Conservation (phyloP, 108 stramenopile genomes). For the Pseudonitzschia multistriata region DNA sequence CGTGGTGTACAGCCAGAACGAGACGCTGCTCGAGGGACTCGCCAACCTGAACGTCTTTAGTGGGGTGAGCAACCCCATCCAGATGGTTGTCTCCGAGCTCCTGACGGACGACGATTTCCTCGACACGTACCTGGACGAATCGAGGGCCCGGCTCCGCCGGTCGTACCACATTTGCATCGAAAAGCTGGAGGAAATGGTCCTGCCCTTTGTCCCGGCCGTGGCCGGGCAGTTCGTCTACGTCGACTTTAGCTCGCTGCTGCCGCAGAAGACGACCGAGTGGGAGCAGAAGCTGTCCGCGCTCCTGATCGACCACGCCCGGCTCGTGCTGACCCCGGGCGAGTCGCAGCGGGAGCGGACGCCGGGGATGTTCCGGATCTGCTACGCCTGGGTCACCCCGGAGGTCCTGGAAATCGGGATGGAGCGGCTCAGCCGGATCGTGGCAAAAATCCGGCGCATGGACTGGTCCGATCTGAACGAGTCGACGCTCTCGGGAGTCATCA, state of each 20-base stretch:
- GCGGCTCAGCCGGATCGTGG: slow-evolving; percentile 68
- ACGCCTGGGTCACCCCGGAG: slow-evolving; percentile 71
- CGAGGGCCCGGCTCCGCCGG: slow-evolving; percentile 43
- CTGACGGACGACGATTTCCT: slow-evolving; percentile 80
- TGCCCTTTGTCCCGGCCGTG: slow-evolving; percentile 71
- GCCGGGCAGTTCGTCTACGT: slow-evolving; percentile 87
- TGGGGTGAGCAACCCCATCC: slow-evolving; percentile 77
- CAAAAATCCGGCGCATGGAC: slow-evolving; percentile 65
- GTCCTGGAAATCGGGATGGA: slow-evolving; percentile 80
- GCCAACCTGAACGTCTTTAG: slow-evolving; percentile 75
- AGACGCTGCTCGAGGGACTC: slow-evolving; percentile 34
- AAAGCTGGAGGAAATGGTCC: slow-evolving; percentile 77
- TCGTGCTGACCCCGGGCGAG: slow-evolving; percentile 86
- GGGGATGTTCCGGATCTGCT: slow-evolving; percentile 90
- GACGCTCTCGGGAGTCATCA: slow-evolving; percentile 46
- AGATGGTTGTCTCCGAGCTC: slow-evolving; percentile 76
- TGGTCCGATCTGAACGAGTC: slow-evolving; percentile 69
- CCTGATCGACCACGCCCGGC: slow-evolving; percentile 59
- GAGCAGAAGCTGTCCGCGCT: slow-evolving; percentile 62
- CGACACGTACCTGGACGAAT: slow-evolving; percentile 64
- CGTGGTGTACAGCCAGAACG: slow-evolving; percentile 83
- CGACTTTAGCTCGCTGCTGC: slow-evolving; percentile 82
- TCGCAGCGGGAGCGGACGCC: slow-evolving; percentile 66
- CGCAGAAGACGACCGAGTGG: slow-evolving; percentile 65
- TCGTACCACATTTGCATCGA: slow-evolving; percentile 59